These are phyloP conservation scores for Kluyveromyces siamensis DNA, from an alignment of 805 yeast species.

Conservation along the genomic window DNA sequence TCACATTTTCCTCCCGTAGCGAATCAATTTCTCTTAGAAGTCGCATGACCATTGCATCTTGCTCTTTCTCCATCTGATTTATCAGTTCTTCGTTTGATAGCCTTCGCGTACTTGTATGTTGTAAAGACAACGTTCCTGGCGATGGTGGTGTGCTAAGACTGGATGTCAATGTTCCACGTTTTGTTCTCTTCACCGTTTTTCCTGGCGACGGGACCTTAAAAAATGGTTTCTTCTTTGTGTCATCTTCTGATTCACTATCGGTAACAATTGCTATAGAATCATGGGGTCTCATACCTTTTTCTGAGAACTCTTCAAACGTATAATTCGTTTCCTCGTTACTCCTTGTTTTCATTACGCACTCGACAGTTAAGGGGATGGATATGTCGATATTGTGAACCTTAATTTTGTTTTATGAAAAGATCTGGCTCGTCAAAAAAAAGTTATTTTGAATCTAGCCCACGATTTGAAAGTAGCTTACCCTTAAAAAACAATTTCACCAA, in stretches of 20 bases:
- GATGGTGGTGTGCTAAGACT: constrained; percentile 4
- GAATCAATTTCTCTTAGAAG: constrained; percentile 43
- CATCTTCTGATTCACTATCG: constrained; percentile 4
- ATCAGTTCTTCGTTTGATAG: constrained; percentile 38
- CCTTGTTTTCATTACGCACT: not conserved
- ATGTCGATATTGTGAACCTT: not conserved
- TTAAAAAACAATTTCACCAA: too few relatives aligned
- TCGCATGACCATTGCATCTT: constrained; percentile 50
- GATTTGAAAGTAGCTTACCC: too few relatives aligned
- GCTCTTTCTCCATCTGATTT: constrained; percentile 55
- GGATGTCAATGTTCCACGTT: constrained; percentile 2
- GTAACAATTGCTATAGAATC: constrained; percentile 3
- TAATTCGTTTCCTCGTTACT: not conserved
- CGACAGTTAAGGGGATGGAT: not conserved
- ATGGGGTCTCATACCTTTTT: not conserved
- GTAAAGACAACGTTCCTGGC: not conserved
- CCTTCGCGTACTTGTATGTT: constrained; percentile 2
- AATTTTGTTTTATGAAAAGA: not conserved
- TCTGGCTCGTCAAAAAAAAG: not conserved
- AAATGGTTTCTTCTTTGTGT: constrained; percentile 2
- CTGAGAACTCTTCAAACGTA: not conserved
- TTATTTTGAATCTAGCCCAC: too few relatives aligned
- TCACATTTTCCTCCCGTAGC: constrained; percentile 40
- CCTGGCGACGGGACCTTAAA: constrained; percentile 6
- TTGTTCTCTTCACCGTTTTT: constrained; percentile 4